phyloP scores from a whole-genome alignment of 1,284 basidiomycete species.

The Flammula alnicola region DNA sequence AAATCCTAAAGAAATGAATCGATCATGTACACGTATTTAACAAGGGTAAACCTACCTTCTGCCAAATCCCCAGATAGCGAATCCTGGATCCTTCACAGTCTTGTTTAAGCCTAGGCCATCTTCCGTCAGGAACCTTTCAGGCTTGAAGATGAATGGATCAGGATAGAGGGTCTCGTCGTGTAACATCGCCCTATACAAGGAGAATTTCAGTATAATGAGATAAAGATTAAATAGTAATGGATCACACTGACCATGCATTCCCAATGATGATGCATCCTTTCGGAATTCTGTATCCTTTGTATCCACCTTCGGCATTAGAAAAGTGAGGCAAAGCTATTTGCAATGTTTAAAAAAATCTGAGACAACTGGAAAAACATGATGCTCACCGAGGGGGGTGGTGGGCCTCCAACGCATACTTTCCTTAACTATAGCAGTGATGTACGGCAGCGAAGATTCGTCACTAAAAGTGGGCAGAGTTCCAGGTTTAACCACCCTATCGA shows the following conservation, averaged over 20 bases:
- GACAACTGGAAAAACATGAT: background rate
- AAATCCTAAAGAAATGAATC: too few relatives aligned
- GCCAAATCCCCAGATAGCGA: constrained; percentile 19
- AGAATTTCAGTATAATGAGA: background rate
- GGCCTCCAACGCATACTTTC: constrained; percentile 44
- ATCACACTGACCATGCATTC: constrained; percentile 26
- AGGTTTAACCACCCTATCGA: constrained; percentile 41
- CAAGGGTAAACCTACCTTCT: constrained; percentile 9
- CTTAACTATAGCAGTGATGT: constrained; percentile 42
- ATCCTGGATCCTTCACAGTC: constrained; percentile 8
- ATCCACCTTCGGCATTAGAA: constrained; percentile 23
- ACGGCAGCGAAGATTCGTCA: constrained; percentile 41
- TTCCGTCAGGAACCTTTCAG: constrained; percentile 19
- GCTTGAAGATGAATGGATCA: constrained; percentile 19
- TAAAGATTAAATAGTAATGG: background rate
- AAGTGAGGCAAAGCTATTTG: constrained; percentile 22
- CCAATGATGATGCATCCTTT: constrained; percentile 25
- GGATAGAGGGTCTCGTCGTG: constrained; percentile 22
- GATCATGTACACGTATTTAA: background rate
- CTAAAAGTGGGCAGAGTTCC: constrained; percentile 42
- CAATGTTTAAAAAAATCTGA: background rate
- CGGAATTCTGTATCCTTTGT: constrained; percentile 30
- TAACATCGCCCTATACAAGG: constrained; percentile 18
- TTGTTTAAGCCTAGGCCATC: constrained; percentile 8
- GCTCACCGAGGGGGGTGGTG: constrained; percentile 31